These are phyloP conservation scores for Plasmodium sp. DNA, from an alignment of 169 alveolate species.

Conservation along the genomic window DNA sequence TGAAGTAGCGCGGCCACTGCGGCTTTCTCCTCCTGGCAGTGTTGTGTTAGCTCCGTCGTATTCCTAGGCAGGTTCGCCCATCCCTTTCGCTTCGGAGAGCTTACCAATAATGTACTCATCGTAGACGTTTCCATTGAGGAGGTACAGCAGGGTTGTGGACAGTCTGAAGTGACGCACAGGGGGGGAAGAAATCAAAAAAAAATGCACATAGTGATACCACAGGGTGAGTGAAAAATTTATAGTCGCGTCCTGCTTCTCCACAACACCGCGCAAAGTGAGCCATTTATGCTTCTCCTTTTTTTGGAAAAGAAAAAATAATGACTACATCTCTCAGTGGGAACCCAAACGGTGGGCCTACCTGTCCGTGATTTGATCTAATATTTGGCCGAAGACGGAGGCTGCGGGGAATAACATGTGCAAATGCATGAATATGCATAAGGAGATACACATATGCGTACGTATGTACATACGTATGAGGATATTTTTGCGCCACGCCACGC, in stretches of 20 bases:
- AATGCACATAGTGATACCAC: not conserved
- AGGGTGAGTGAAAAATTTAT: not conserved
- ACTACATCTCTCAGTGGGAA: not conserved
- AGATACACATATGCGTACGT: not conserved
- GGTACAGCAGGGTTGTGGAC: constrained; percentile 60
- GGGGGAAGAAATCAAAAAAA: not conserved
- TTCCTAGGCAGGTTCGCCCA: not conserved
- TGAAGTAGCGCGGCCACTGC: not conserved
- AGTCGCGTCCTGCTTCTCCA: not conserved
- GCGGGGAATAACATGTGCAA: not conserved
- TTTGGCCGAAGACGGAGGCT: constrained; percentile 72
- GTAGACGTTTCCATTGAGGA: constrained; percentile 56
- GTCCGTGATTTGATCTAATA: constrained; percentile 74
- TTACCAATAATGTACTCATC: constrained; percentile 53
- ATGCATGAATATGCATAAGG: not conserved
- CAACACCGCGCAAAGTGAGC: not conserved
- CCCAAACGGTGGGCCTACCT: constrained; percentile 40
- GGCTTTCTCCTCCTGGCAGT: not conserved
- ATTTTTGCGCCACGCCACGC: not conserved
- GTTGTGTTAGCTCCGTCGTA: not conserved
- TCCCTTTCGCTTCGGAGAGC: not conserved
- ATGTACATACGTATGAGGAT: not conserved
- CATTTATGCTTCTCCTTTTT: not conserved
- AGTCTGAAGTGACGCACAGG: constrained; percentile 16
- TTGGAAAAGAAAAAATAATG: not conserved